Evolutionary conservation across 2,329 filamentous ascomycete genomes (phyloP), one percentile per base, ranked within the genome.

Genomic region (Fusarium poae): DNA sequence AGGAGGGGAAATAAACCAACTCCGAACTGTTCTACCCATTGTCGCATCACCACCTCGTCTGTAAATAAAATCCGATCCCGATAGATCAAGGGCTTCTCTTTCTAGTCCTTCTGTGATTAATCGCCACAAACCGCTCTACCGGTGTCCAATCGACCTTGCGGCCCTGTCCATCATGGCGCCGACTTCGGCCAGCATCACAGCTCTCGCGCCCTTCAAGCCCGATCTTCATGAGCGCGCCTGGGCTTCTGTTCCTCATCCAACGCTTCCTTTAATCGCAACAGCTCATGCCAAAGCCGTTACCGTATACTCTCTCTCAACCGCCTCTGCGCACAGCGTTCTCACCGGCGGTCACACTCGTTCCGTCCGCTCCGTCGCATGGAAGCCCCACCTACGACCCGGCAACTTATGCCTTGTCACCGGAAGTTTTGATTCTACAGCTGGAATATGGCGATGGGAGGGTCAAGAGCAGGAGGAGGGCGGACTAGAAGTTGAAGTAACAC

Each of bases 391-490:
- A 23, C 43, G 81, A 85, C 16, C 80, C 82, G 5, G 84, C 65
- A 88, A 90, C 76, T 90, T 92, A 57, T 93, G 95, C 44, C 86
- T 98, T 18, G 94, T 95, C 7, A 97, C 94, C 0, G 96, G 93
- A 6, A 96, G 92, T 77, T 99, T 99, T 77, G 96, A 99, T 79
- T 91, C 93, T 18, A 97, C 92, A 2, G 94, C 95, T 3, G 96
- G 94, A 12, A 87, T 92, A 73, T 97, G 90, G 95, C 89, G 87
- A 68, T 89, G 86, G 80, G 87, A 88, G 71, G 84, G 85, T 69
- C 83, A 84, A 53, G 60, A 52, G 18, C 72, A 72, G 3, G 76
- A 79, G 21, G 69, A 67, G 3, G 74, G 72, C 20, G 65, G 56
- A 12, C 74, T 84, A 6, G 83, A 86, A 64, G 78, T 82, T 16